A percentile compares a stretch with the other conserved stretches of the same genome.
Evolutionary conservation across 2,329 filamentous ascomycete species (phyloP).

Genomic region (Zalaria sp.): DNA sequence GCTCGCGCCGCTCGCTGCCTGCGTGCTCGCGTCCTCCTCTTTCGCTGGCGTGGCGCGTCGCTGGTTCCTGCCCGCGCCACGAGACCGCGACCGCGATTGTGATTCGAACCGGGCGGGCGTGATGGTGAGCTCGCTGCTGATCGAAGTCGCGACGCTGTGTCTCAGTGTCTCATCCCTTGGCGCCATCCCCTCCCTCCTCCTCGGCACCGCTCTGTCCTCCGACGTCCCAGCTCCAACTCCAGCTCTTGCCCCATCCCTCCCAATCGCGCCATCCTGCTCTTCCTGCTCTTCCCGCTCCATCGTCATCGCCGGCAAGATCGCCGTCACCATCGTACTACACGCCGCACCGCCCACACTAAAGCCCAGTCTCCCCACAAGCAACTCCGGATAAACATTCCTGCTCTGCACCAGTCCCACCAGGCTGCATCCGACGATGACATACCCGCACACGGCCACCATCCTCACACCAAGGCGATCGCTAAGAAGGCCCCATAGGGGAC

Average conservation of each 20-base stretch:
- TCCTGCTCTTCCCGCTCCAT: constrained; percentile 8
- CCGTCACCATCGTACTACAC: constrained; percentile 85
- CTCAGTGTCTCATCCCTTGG: constrained; percentile 23
- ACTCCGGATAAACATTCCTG: constrained; percentile 72
- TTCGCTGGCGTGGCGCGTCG: background rate
- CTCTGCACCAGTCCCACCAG: constrained; percentile 76
- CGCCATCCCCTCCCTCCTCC: constrained; percentile 11
- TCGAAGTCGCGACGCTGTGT: constrained; percentile 49
- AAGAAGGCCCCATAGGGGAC: constrained; percentile 64
- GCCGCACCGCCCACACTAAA: constrained; percentile 92
- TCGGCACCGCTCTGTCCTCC: constrained; percentile 8
- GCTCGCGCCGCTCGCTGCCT: constrained; percentile 1
- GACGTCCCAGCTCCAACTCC: constrained; percentile 1
- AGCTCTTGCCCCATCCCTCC: background rate
- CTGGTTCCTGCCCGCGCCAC: constrained; percentile 1
- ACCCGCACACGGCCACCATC: constrained; percentile 53
- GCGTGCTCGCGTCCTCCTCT: background rate
- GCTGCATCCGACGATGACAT: constrained; percentile 63
- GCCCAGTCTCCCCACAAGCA: constrained; percentile 68
- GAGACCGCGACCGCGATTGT: constrained; percentile 15
- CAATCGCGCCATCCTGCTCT: too few relatives aligned
- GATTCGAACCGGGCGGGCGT: constrained; percentile 44
- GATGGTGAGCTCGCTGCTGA: constrained; percentile 62
- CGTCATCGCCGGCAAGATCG: constrained; percentile 65
- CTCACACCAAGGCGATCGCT: constrained; percentile 67